phyloP scores from a whole-genome alignment of 2,329 filamentous ascomycete genomes.

The Triangularia setosa region DNA sequence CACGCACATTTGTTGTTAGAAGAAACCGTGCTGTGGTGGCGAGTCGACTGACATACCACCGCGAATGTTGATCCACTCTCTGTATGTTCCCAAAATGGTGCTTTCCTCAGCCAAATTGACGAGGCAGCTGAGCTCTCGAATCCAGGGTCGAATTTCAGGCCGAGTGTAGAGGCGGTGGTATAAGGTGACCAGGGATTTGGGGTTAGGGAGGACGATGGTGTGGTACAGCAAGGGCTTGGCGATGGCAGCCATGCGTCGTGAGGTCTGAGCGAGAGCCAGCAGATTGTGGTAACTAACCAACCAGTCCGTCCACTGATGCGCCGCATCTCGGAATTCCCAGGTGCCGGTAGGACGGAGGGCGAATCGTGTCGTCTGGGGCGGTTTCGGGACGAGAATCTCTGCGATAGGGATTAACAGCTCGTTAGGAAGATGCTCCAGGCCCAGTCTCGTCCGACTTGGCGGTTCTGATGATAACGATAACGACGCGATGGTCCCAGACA shows the following conservation, averaged over 20 bases:
- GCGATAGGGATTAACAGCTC: slow-evolving; percentile 29
- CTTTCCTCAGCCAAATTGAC: slow-evolving; percentile 20
- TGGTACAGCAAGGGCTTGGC: slow-evolving; percentile 27
- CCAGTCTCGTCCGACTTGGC: background rate
- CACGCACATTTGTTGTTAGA: slow-evolving; percentile 11
- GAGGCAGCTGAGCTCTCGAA: slow-evolving; percentile 26
- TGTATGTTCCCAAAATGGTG: slow-evolving; percentile 17
- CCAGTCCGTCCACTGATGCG: slow-evolving; percentile 27
- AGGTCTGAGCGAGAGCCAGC: slow-evolving; percentile 24
- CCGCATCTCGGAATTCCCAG: slow-evolving; percentile 27
- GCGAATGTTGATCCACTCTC: slow-evolving; percentile 23
- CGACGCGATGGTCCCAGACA: background rate
- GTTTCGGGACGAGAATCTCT: slow-evolving; percentile 21
- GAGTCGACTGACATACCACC: background rate
- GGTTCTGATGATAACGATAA: background rate
- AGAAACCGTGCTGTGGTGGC: slow-evolving; percentile 1
- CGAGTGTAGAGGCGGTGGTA: slow-evolving; percentile 19
- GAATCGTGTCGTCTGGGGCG: slow-evolving; percentile 27
- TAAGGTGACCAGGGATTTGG: slow-evolving; percentile 21
- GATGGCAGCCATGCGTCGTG: slow-evolving; percentile 26
- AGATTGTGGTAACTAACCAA: slow-evolving; percentile 21
- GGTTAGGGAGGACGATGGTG: slow-evolving; percentile 26
- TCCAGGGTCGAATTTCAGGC: slow-evolving; percentile 22
- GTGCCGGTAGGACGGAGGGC: slow-evolving; percentile 25
- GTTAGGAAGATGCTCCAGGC: slow-evolving; percentile 23